A percentile compares a stretch with the other conserved stretches of the same genome.
Evolutionary conservation across 1,139 yeast genomes (phyloP).

Genomic region (Wickerhamiella pararugosa): DNA sequence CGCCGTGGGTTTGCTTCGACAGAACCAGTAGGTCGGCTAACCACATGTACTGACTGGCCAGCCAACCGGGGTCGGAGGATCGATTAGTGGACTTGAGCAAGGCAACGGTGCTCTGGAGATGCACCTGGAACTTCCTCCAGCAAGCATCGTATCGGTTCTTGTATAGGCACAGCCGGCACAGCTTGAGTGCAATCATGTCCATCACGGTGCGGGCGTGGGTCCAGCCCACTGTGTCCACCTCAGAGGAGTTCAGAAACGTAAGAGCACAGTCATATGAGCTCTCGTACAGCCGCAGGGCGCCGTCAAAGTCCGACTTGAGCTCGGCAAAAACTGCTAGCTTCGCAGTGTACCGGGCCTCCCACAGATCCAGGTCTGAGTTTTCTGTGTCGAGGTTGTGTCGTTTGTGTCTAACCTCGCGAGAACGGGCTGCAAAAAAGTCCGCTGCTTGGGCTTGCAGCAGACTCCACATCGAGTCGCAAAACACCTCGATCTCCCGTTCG

Average conservation of each 20-base stretch:
- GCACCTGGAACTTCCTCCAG: slow-evolving; percentile 48
- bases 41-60: slow-evolving; percentile 11
- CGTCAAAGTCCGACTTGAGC: slow-evolving; percentile 32
- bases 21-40: slow-evolving; percentile 10
- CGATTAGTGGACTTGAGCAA: not conserved
- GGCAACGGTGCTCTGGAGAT: slow-evolving; percentile 30
- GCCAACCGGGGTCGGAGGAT: slow-evolving; percentile 9
- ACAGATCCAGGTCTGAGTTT: slow-evolving; percentile 16
- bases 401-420: slow-evolving; percentile 12
- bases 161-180: slow-evolving; percentile 48
- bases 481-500: slow-evolving; percentile 26
- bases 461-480: slow-evolving; percentile 28
- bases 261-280: slow-evolving; percentile 33
- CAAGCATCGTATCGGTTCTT: slow-evolving; percentile 45
- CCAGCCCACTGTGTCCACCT: slow-evolving; percentile 26
- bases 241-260: slow-evolving; percentile 24
- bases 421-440: slow-evolving; percentile 26
- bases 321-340: slow-evolving; percentile 37
- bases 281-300: slow-evolving; percentile 34
- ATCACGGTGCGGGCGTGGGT: slow-evolving; percentile 33
- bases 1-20: slow-evolving; percentile 1
- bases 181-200: slow-evolving; percentile 49
- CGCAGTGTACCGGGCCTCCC: slow-evolving; percentile 37
- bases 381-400: slow-evolving; percentile 10
- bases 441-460: slow-evolving; percentile 27